Base-by-base conservation (phyloP, 2,329 filamentous ascomycete genomes). In the Beauveria rudraprayagi region DNA sequence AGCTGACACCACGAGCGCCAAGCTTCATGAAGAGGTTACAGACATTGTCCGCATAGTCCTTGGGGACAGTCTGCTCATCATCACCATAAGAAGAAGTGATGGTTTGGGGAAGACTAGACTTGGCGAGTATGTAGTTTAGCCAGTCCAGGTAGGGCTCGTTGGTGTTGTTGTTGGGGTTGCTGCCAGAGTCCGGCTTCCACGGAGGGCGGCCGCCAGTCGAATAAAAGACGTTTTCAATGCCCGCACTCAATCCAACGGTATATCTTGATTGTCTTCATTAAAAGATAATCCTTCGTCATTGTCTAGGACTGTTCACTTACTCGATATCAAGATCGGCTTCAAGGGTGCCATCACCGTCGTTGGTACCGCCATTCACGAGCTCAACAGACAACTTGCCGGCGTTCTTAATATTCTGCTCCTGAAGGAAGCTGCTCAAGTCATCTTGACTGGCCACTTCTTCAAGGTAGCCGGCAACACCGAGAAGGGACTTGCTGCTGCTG, bases 1-100 rank as follows among this genome's bases (percentile, higher is more conserved):
- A 59, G 28, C 55, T 59, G 48, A 62, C 61, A 50, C 61, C 61
- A 22, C 61, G 55, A 28, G 61, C 61, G 9, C 61, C 56, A 26
- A 59, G 50, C 43, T 62, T 62, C 55, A 62, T 59, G 56, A 59
- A 62, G 34, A 59, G 34, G n/a, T 52, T 43, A 51, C 61, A 62
- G n/a, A 62, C 61, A 3, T 52, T 51, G 24, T 59, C 55, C 11
- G 50, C 43, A 22, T 62, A 62, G 50, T 62, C 61, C 14, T 52
- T 37, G 30, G 55, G 55, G 4, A 62, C 55, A 16, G 34, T 54
- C 19, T 50, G 47, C 41, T 62, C 61, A 14, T 59, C 50, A 30
- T 59, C 61, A 24, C 61, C 55, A 26, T 62, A 62, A n/a, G 61
- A 62, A 41, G 56, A 55, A 22, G 61, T 50, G 43, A 59, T 48